A percentile compares a stretch with the other conserved stretches of the same genome.
These are phyloP conservation scores for Coemansia sp. DNA, from an alignment of 192 early-diverging fungal genomes.

Conservation along the genomic window DNA sequence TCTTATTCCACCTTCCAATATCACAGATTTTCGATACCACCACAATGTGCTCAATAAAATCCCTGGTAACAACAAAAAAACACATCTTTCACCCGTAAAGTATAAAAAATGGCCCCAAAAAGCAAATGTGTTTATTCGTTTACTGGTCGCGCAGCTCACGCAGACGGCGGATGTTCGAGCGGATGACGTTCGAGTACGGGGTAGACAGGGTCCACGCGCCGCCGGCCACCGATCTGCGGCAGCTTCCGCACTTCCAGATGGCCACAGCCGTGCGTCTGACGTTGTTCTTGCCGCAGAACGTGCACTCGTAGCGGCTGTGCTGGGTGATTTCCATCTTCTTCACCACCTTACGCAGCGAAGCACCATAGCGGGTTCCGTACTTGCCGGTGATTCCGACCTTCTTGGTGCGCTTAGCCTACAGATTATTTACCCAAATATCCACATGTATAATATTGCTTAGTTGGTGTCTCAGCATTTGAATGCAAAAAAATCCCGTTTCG, in stretches of 20 bases:
- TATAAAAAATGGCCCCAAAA: slow-evolving; percentile 9
- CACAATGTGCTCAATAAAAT: too few relatives aligned
- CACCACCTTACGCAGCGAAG: slow-evolving; percentile 95
- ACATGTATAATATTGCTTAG: too few relatives aligned
- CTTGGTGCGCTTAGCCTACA: slow-evolving; percentile 91
- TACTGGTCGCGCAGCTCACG: slow-evolving; percentile 90
- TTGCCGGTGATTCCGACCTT: slow-evolving; percentile 99
- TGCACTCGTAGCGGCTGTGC: slow-evolving; percentile 99
- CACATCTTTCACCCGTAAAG: too few relatives aligned
- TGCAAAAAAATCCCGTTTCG: too few relatives aligned
- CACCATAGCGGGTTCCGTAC: slow-evolving; percentile 99
- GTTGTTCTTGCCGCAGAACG: slow-evolving; percentile 99
- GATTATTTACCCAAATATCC: not conserved
- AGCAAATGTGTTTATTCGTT: slow-evolving; percentile 23
- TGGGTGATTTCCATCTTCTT: slow-evolving; percentile 99
- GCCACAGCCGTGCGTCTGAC: slow-evolving; percentile 94
- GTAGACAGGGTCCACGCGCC: slow-evolving; percentile 92
- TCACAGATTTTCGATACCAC: too few relatives aligned
- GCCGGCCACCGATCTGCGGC: slow-evolving; percentile 92
- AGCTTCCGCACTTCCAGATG: slow-evolving; percentile 98
- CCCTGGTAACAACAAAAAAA: not conserved
- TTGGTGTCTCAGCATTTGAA: too few relatives aligned
- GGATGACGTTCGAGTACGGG: slow-evolving; percentile 85
- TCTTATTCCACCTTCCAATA: too few relatives aligned
- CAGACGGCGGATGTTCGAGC: slow-evolving; percentile 97